Conservation (phyloP, 176 grass and related monocot genomes). For the Raddia guianensis region DNA sequence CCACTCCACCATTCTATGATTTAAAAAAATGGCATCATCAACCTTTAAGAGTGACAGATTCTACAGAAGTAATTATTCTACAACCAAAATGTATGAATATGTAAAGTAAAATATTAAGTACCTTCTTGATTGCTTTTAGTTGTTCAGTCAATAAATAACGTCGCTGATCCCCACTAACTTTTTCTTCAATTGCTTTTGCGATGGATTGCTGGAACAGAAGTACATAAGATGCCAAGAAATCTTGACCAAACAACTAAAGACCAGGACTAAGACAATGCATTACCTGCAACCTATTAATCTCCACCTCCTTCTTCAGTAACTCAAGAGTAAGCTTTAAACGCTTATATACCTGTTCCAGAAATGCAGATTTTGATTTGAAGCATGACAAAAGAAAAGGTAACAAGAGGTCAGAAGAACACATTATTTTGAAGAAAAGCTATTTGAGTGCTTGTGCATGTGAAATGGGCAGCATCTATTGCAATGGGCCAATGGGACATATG, state of each 20-base stretch:
- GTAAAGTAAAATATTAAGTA: conserved; percentile 37
- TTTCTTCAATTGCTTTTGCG: conserved; percentile 99
- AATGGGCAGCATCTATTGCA: too few species aligned
- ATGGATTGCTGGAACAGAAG: conserved; percentile 84
- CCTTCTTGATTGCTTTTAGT: conserved; percentile 99
- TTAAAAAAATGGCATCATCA: conserved; percentile 11
- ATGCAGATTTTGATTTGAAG: conserved; percentile 39
- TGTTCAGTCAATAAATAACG: conserved; percentile 98
- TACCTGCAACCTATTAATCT: conserved; percentile 99
- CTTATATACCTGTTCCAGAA: conserved; percentile 81
- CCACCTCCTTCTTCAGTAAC: conserved; percentile 97
- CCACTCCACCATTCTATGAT: not conserved
- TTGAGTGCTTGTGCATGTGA: not conserved
- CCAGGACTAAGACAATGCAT: conserved; percentile 16
- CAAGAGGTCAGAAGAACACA: conserved; percentile 1
- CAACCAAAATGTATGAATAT: not conserved
- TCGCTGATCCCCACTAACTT: conserved; percentile 97
- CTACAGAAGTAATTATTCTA: conserved; percentile 23
- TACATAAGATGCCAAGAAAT: conserved; percentile 33
- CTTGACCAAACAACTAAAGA: conserved; percentile 21
- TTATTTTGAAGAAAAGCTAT: conserved; percentile 12
- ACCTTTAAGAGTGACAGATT: not conserved
- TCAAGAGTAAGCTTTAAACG: conserved; percentile 94
- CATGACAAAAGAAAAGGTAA: conserved; percentile 28
- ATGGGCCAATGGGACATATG: too few species aligned